These are phyloP conservation scores for Aspergillus sclerotiicarbonarius DNA, from an alignment of 495 filamentous ascomycete genomes.

Conservation along the genomic window DNA sequence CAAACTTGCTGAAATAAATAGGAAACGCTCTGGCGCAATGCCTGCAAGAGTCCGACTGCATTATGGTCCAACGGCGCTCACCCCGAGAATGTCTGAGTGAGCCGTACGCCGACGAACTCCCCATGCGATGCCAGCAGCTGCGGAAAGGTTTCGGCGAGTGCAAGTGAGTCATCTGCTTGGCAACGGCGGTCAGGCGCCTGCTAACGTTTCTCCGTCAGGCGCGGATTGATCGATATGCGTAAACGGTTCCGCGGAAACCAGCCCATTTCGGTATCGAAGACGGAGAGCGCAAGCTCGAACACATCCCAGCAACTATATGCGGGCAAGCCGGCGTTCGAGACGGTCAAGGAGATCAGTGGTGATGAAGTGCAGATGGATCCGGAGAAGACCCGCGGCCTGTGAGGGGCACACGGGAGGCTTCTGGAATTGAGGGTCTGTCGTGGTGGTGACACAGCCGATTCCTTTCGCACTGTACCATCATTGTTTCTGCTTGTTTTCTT, in stretches of 20 bases:
- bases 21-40: conserved; percentile 89
- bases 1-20: conserved; percentile 30
- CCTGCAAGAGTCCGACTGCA: conserved; percentile 91
- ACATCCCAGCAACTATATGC: conserved; percentile 67
- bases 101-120: conserved; percentile 74
- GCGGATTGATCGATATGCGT: conserved; percentile 96
- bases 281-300: conserved; percentile 55
- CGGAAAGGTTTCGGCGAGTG: conserved; percentile 90
- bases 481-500: conserved; percentile 9
- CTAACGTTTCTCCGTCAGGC: conserved; percentile 31
- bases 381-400: conserved; percentile 49
- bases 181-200: background rate
- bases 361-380: conserved; percentile 51
- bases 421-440: background rate
- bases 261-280: conserved; percentile 66
- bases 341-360: conserved; percentile 47
- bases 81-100: conserved; percentile 83
- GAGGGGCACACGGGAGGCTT: conserved; percentile 6
- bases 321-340: conserved; percentile 67
- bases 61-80: conserved; percentile 83
- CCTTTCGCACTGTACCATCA: background rate
- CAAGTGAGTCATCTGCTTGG: conserved; percentile 53
- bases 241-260: conserved; percentile 97
- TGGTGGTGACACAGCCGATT: background rate
- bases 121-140: conserved; percentile 86